Base-by-base conservation (phyloP, 2,329 filamentous ascomycete species). In the Metarhizium album region DNA sequence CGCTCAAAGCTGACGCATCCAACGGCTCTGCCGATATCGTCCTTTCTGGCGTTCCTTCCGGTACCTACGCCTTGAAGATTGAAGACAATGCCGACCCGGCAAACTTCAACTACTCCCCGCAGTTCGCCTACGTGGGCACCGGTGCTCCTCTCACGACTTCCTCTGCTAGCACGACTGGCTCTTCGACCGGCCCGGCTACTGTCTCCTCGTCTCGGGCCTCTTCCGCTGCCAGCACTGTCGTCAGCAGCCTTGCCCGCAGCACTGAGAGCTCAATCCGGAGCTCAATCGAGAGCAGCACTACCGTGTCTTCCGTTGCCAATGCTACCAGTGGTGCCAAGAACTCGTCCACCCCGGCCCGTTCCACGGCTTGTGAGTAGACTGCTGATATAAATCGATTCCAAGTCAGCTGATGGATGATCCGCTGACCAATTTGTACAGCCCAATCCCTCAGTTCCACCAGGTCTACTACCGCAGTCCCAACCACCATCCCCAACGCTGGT, bases 51-150 rank as follows among this genome's bases (percentile, higher is more conserved):
- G 45, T 67, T 4, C 60, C 61, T 48, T 55, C 62, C 22, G 67
- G 60, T 54, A 54, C 52, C 43, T 69, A 69, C 61, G 60, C 57
- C 59, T 66, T 69, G 59, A 61, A 62, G 57, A 67, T 69, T 56
- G 54, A 47, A 40, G 55, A 63, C 57, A 62, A 63, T 54, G 48
- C 53, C 14, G 46, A 54, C 47, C 3, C 22, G 3, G 55, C 54
- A 27, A 52, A 60, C 13, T 11, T 37, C 55, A 69, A 69, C 64
- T 69, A 64, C 59, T 63, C 60, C 57, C 7, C 20, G 2, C 60
- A 64, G 57, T 69, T 67, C 54, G 1, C 31, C 9, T 65, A 62
- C 58, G 14, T 58, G 40, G 63, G 63, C 24, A 55, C 56, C n/a
- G 60, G 54, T 4, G 33, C 33, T 35, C 4, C 14, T 4, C 9